Evolutionary conservation across 2,329 filamentous ascomycete genomes (phyloP).

Genomic region (Westerdykella sp.): DNA sequence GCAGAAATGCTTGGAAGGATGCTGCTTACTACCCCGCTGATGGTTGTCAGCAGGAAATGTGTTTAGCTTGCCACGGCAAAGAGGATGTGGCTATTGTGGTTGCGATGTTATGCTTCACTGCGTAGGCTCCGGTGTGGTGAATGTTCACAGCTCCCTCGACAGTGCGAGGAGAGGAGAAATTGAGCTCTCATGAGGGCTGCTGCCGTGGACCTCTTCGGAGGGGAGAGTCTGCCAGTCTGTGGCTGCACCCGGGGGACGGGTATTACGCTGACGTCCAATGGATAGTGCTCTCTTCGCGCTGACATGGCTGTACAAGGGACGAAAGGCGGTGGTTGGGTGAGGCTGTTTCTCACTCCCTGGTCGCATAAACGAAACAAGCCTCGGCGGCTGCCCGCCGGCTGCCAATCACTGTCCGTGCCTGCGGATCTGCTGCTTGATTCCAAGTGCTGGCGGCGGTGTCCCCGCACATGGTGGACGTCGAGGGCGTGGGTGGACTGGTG

Average conservation of each 20-base stretch:
- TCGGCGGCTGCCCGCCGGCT: background rate
- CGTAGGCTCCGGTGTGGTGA: too few species aligned
- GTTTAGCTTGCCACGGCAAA: too few species aligned
- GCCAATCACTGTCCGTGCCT: background rate
- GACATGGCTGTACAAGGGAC: background rate
- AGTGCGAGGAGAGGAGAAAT: too few species aligned
- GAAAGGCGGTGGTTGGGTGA: background rate
- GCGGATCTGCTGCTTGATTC: background rate
- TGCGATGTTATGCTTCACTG: too few species aligned
- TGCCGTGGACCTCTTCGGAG: background rate
- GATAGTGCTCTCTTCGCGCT: background rate
- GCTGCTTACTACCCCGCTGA: slow-evolving; percentile 20
- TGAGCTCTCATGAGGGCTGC: background rate
- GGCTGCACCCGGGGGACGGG: background rate
- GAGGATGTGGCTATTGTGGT: too few species aligned
- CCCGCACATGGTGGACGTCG: background rate
- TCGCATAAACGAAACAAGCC: slow-evolving; percentile 1
- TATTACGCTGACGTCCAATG: background rate
- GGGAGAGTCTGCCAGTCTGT: background rate
- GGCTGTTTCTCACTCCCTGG: background rate
- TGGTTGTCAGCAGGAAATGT: slow-evolving; percentile 3
- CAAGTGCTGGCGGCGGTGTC: background rate
- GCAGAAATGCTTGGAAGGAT: slow-evolving; percentile 3
- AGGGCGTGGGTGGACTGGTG: background rate
- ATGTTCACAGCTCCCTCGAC: too few species aligned